Evolutionary conservation across 2,329 filamentous ascomycete genomes (phyloP), one percentile per base, ranked within the genome.

Genomic region (Hymenoscyphus albidus): DNA sequence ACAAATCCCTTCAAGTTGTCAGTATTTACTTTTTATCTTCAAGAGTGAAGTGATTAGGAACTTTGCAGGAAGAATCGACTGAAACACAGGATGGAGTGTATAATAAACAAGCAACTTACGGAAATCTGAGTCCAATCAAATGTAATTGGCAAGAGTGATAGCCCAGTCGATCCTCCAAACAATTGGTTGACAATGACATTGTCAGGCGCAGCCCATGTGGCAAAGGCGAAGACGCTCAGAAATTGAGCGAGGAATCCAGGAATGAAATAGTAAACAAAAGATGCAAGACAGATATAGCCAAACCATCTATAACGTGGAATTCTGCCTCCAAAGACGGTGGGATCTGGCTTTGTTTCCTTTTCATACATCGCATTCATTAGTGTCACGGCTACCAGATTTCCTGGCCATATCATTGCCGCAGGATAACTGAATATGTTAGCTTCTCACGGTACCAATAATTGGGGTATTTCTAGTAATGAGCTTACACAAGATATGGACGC

Each of bases 61-160:
- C 27, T 27, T 27, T 27, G 27, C 27, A 54, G 48, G 22, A 35
- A 35, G 35, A 35, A 35, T 35, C 9, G 35, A 35, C 9, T 35
- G 35, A 35, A 35, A 6, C 4, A 35, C 35, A 10, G 35, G 35
- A 35, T 35, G 9, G 1, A 35, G 35, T 35, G 35, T 35, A 35
- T 35, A 35, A 10, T 10, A 35, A 35, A 35, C 35, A 27, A 27
- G 13, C 10, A 54, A 54, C 48, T 54, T 5, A 54, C 48, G 13
- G 67, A 82, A 63, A 91, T 83, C 71, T 91, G 87, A 6, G 88
- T 88, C 88, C 89, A 92, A 78, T 92, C 89, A 72, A 92, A 90
- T 0, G 88, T 91, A 42, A 92, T 84, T 1, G 89, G 89, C 3
- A 92, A 76, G 27, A 92, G 71, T 85, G 87, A 90, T 7, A 92